Conservation (phyloP, 148 eudicot genomes). For the Rhododendron vialii region DNA sequence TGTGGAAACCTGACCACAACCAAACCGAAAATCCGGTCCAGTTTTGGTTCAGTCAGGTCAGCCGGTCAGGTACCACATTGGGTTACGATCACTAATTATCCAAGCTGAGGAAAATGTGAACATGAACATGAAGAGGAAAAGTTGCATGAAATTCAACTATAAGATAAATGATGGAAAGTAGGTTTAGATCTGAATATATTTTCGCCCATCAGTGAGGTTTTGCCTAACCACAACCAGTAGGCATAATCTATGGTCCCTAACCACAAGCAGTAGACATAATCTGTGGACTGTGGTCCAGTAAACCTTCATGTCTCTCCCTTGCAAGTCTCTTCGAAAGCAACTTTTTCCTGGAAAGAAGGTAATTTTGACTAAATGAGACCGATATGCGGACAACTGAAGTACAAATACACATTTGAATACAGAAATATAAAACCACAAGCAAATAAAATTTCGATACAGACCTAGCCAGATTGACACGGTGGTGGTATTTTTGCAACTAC, state of each 20-base stretch:
- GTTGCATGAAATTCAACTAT: no score
- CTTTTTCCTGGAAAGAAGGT: neutral
- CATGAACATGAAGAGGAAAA: no score
- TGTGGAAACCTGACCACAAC: no score
- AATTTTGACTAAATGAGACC: neutral
- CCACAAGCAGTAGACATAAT: no score
- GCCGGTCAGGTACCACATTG: no score
- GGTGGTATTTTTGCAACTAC: neutral
- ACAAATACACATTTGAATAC: neutral
- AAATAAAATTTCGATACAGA: neutral
- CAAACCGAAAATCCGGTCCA: no score
- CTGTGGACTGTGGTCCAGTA: neutral
- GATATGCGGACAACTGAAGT: neutral
- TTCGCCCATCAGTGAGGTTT: neutral
- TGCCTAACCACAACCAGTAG: neutral
- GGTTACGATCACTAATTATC: no score
- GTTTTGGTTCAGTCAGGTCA: no score
- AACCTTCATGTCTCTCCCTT: neutral
- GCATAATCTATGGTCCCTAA: no score
- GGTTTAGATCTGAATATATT: no score
- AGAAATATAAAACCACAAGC: neutral
- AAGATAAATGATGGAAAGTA: no score
- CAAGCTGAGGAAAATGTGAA: no score
- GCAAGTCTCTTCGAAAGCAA: neutral
- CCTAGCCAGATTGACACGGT: neutral